Percentiles rank a stretch among this genome's conserved stretches.
Evolutionary conservation across 2,329 filamentous ascomycete species (phyloP).

Genomic region (Colletotrichum sp.): DNA sequence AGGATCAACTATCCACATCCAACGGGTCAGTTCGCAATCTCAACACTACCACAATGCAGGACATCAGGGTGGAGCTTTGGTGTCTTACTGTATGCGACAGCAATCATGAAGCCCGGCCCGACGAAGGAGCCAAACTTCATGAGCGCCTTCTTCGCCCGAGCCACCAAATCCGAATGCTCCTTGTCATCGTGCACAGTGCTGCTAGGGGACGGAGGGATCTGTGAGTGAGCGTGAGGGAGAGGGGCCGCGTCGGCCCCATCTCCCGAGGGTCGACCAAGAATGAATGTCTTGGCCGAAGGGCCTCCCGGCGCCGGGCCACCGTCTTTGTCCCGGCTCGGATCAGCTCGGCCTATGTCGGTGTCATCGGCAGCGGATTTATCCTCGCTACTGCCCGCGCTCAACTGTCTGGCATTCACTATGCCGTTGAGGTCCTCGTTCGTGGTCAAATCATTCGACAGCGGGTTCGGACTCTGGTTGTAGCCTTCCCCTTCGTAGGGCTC

Average conservation of each 20-base stretch:
- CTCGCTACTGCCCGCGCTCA: not conserved
- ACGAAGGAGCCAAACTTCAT: conserved; percentile 61
- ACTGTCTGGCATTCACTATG: conserved; percentile 36
- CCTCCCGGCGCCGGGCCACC: not conserved
- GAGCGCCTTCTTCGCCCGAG: conserved; percentile 30
- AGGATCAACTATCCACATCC: conserved; percentile 48
- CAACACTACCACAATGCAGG: not conserved
- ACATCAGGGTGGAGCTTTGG: not conserved
- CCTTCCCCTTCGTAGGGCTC: conserved; percentile 26
- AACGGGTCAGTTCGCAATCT: not conserved
- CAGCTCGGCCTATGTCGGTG: not conserved
- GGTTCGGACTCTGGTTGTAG: conserved; percentile 53
- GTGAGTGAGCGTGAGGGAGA: conserved; percentile 14
- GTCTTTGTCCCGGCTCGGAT: not conserved
- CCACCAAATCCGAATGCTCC: not conserved
- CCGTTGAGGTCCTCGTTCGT: conserved; percentile 51
- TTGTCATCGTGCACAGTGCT: not conserved
- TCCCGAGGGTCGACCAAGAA: conserved; percentile 16
- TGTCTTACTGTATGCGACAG: conserved; percentile 60
- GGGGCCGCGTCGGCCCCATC: conserved; percentile 7
- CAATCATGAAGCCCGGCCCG: conserved; percentile 70
- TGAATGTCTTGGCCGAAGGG: conserved; percentile 1
- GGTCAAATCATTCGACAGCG: conserved; percentile 49
- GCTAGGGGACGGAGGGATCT: not conserved
- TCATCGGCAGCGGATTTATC: not conserved